These are phyloP conservation scores for Pontederia crassipes DNA, from an alignment of 176 grass and related monocot genomes.

Conservation along the genomic window DNA sequence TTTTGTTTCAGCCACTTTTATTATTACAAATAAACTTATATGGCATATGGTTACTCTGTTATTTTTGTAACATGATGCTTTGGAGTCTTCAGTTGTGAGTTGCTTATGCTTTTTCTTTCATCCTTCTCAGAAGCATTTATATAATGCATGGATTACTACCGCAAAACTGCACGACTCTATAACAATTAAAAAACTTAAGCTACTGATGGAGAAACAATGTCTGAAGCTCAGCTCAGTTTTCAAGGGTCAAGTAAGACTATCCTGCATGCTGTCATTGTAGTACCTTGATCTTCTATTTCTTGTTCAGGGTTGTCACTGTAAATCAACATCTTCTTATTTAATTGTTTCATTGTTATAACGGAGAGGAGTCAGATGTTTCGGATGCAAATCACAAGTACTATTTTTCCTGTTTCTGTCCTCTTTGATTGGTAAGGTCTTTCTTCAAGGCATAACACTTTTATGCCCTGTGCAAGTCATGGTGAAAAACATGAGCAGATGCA, in stretches of 20 bases:
- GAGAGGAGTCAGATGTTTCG: too few species aligned
- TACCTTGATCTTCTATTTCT: not conserved
- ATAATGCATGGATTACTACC: slow-evolving; percentile 72
- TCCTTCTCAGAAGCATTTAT: slow-evolving; percentile 63
- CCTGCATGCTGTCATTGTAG: not conserved
- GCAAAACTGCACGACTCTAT: slow-evolving; percentile 67
- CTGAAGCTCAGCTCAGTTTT: slow-evolving; percentile 77
- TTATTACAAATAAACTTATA: too few species aligned
- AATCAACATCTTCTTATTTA: too few species aligned
- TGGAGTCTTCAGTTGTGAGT: not conserved
- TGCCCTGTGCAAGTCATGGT: too few species aligned
- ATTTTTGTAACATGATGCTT: slow-evolving; percentile 5
- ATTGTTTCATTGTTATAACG: too few species aligned
- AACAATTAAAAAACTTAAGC: slow-evolving; percentile 64
- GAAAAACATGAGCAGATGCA: too few species aligned
- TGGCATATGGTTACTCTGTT: not conserved
- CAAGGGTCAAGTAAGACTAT: slow-evolving; percentile 58
- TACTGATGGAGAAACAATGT: slow-evolving; percentile 51
- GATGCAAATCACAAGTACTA: too few species aligned
- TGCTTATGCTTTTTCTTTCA: slow-evolving; percentile 1
- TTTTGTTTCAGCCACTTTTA: too few species aligned
- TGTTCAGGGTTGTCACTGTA: too few species aligned
- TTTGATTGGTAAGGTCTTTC: too few species aligned
- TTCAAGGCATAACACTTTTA: too few species aligned
- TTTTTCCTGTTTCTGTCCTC: too few species aligned